Conservation (phyloP, 768 basidiomycete genomes). For the Phallus indusiatus region DNA sequence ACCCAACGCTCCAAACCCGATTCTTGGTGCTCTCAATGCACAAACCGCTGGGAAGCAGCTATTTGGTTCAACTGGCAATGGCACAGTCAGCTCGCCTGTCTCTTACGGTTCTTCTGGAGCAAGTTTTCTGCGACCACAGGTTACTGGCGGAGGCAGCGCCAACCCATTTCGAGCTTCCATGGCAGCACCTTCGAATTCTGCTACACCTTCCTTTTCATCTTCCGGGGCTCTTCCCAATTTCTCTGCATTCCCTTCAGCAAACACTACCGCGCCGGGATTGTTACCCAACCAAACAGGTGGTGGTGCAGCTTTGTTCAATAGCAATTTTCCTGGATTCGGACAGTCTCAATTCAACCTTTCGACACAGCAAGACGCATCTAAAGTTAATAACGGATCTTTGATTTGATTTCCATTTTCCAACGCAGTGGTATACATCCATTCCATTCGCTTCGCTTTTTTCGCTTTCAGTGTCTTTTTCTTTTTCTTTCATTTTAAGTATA, state of each 20-base stretch:
- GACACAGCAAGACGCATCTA: not conserved
- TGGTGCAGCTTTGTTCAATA: slow-evolving; percentile 5
- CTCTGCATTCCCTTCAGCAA: slow-evolving; percentile 18
- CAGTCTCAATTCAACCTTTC: not conserved
- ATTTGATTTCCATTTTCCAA: not conserved
- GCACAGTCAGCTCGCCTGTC: slow-evolving; percentile 48
- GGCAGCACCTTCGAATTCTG: slow-evolving; percentile 16
- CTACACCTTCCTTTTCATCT: slow-evolving; percentile 9
- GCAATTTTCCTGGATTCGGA: not conserved
- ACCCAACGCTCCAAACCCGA: slow-evolving; percentile 14
- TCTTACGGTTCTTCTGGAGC: slow-evolving; percentile 15
- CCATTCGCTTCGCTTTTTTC: not conserved
- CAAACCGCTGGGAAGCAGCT: slow-evolving; percentile 26
- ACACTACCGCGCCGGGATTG: slow-evolving; percentile 12
- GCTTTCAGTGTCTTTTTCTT: not conserved
- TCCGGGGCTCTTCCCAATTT: slow-evolving; percentile 11
- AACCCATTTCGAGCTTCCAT: slow-evolving; percentile 37
- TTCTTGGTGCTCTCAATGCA: slow-evolving; percentile 21
- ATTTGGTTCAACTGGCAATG: slow-evolving; percentile 41
- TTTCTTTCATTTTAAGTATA: not conserved
- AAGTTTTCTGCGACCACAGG: slow-evolving; percentile 30
- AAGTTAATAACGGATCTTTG: slow-evolving; percentile 1
- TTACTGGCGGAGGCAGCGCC: slow-evolving; percentile 24
- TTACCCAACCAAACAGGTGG: slow-evolving; percentile 2
- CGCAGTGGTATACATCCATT: not conserved